phyloP scores from a whole-genome alignment of 225 moss, liverwort and hornwort species.

The Bryoerythrophyllum caledonicum region DNA sequence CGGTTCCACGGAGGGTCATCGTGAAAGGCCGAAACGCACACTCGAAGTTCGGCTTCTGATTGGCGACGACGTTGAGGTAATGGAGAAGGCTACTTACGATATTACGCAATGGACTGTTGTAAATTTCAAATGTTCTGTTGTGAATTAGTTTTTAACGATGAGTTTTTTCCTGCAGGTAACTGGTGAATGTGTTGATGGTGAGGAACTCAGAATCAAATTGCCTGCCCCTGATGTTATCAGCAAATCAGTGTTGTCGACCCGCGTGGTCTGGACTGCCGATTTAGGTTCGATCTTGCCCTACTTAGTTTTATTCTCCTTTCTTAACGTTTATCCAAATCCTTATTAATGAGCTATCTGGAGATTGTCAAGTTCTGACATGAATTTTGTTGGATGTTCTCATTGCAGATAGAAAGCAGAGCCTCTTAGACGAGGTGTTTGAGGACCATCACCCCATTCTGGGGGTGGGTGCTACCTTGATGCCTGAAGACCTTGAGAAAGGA shows the following conservation, averaged over 20 bases:
- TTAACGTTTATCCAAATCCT: neutral
- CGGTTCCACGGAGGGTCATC: slow-evolving; percentile 42
- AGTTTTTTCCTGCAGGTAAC: slow-evolving; percentile 44
- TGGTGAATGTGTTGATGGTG: slow-evolving; percentile 82
- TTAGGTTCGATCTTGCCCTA: slow-evolving; percentile 23
- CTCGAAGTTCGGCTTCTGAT: slow-evolving; percentile 73
- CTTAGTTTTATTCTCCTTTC: neutral
- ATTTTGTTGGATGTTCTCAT: neutral
- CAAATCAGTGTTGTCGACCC: slow-evolving; percentile 20
- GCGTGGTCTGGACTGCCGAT: slow-evolving; percentile 10
- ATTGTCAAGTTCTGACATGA: neutral
- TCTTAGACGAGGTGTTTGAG: slow-evolving; percentile 38
- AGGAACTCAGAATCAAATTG: slow-evolving; percentile 54
- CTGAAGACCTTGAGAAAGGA: slow-evolving; percentile 55
- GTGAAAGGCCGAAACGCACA: slow-evolving; percentile 61
- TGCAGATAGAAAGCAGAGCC: slow-evolving; percentile 41
- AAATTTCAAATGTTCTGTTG: neutral
- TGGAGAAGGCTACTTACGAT: neutral
- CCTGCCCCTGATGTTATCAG: slow-evolving; percentile 52
- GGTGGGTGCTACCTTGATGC: slow-evolving; percentile 49
- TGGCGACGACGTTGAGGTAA: slow-evolving; percentile 65
- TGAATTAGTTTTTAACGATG: neutral
- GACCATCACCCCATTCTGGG: slow-evolving; percentile 49
- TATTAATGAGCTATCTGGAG: neutral
- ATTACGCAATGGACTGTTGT: neutral